phyloP scores from a whole-genome alignment of 2,329 filamentous ascomycete genomes.

The Fusarium torreyae region DNA sequence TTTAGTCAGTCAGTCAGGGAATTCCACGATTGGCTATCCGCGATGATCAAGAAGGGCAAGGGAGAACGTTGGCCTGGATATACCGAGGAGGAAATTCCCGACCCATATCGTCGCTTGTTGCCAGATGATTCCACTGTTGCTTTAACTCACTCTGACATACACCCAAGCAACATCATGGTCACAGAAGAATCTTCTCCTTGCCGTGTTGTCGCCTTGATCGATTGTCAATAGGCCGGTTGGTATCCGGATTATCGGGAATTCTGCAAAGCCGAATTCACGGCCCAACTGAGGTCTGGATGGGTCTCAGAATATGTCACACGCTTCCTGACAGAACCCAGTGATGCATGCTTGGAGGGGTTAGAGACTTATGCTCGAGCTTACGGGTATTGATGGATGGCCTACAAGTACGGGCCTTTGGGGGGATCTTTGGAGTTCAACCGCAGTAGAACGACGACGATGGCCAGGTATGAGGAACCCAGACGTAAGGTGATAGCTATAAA shows the following conservation, averaged over 20 bases:
- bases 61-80: neutral
- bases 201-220: conserved; percentile 19
- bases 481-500: neutral
- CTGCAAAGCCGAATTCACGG: conserved; percentile 24
- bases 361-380: too few relatives aligned
- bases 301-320: too few relatives aligned
- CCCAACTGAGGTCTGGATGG: neutral
- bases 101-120: conserved; percentile 5
- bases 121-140: neutral
- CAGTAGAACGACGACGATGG: conserved; percentile 12
- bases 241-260: conserved; percentile 45
- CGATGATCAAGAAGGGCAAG: neutral
- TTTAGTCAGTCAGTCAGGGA: conserved; percentile 4
- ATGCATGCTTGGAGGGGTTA: too few relatives aligned
- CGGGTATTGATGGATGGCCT: too few relatives aligned
- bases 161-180: conserved; percentile 32
- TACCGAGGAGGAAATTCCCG: neutral
- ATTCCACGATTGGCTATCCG: conserved; percentile 28
- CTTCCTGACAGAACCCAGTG: too few relatives aligned
- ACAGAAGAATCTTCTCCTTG: neutral
- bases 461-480: conserved; percentile 9
- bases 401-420: neutral
- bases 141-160: conserved; percentile 29
- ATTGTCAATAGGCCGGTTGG: conserved; percentile 38
- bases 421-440: conserved; percentile 27